phyloP scores from a whole-genome alignment of 345 rosid genomes.

The Erodium maritimum region DNA sequence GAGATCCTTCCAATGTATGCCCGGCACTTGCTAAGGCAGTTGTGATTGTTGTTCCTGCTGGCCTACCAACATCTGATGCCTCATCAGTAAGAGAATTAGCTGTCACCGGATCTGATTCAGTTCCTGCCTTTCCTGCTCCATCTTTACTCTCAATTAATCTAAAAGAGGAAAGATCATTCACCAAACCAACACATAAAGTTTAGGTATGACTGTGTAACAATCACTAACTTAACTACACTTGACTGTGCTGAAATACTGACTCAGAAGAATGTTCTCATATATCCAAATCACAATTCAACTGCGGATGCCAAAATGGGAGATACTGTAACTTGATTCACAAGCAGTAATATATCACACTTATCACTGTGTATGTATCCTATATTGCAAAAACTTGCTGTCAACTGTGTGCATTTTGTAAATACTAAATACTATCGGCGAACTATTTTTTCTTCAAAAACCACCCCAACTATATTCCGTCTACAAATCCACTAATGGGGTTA shows the following conservation, averaged over 20 bases:
- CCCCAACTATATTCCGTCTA: too few relatives aligned
- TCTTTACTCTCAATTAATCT: constrained; percentile 55
- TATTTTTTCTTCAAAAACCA: too few relatives aligned
- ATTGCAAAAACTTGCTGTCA: too few relatives aligned
- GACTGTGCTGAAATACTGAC: background rate
- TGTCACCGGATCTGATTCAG: constrained; percentile 24
- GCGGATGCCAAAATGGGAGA: too few relatives aligned
- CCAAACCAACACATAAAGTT: background rate
- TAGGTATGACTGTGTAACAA: background rate
- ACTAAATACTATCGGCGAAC: too few relatives aligned
- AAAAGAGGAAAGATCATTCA: constrained; percentile 11
- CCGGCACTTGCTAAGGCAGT: constrained; percentile 73
- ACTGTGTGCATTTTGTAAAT: too few relatives aligned
- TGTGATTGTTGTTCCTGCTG: constrained; percentile 27
- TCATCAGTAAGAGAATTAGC: constrained; percentile 20
- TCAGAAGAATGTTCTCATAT: background rate
- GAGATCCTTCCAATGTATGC: constrained; percentile 62
- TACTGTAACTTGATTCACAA: background rate
- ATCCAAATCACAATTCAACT: background rate
- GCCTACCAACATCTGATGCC: constrained; percentile 32
- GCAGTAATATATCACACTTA: background rate
- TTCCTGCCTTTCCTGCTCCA: constrained; percentile 33
- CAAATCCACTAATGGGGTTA: too few relatives aligned
- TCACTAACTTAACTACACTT: background rate
- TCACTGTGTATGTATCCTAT: background rate